phyloP scores from a whole-genome alignment of 208 protist genomes.

The Trypanosomatidae sp. region DNA sequence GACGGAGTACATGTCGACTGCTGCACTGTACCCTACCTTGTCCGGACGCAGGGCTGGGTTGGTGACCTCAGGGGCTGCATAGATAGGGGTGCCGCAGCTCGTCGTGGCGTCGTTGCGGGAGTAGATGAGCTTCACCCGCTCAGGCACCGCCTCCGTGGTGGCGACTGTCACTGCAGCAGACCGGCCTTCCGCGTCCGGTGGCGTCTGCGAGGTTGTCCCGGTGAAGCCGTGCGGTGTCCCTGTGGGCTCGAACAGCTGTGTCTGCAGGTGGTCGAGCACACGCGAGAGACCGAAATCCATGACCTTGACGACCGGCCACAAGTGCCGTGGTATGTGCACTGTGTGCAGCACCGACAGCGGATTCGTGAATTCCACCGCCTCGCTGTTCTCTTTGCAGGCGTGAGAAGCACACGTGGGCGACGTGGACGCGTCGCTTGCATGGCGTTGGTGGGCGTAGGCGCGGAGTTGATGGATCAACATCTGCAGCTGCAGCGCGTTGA shows the following conservation, averaged over 20 bases:
- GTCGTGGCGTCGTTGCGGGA: conserved; percentile 49
- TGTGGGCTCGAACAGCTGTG: conserved; percentile 7
- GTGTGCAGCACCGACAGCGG: conserved; percentile 48
- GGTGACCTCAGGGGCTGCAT: conserved; percentile 67
- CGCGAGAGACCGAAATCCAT: conserved; percentile 75
- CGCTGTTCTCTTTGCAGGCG: neutral
- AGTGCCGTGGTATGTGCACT: conserved; percentile 38
- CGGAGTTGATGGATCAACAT: conserved; percentile 33
- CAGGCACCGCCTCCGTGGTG: conserved; percentile 4
- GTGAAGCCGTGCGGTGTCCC: neutral
- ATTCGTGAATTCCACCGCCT: conserved; percentile 31
- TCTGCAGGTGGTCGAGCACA: conserved; percentile 35
- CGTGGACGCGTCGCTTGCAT: conserved; percentile 1
- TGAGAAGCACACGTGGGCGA: neutral
- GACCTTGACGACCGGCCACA: conserved; percentile 69
- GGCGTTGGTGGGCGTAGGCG: conserved; percentile 3
- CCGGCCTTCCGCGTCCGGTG: neutral
- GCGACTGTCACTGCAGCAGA: neutral
- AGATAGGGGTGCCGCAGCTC: conserved; percentile 70
- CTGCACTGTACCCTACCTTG: conserved; percentile 50
- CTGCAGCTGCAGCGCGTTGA: conserved; percentile 47
- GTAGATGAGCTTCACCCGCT: conserved; percentile 32
- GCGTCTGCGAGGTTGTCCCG: neutral
- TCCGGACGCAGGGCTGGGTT: conserved; percentile 31
- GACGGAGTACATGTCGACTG: conserved; percentile 73